phyloP scores from a whole-genome alignment of 139 green algal genomes.

The Chlamydomonas sp. region DNA sequence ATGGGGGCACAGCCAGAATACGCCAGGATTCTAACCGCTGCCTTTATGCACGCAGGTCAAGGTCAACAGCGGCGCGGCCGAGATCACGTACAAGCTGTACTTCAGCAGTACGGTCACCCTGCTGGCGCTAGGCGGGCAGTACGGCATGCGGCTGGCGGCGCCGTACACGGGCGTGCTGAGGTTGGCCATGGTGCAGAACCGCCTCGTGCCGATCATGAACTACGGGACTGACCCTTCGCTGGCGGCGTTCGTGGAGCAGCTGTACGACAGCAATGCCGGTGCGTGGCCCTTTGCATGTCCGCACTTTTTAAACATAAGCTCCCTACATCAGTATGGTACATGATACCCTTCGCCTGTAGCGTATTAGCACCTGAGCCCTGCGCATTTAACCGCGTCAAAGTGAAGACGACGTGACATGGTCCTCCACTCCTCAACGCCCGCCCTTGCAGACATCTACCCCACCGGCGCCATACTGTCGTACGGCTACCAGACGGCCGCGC shows the following conservation, averaged over 20 bases:
- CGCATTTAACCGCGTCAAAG: not conserved
- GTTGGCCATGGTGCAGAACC: conserved; percentile 37
- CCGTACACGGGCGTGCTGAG: conserved; percentile 57
- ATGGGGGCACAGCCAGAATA: not conserved
- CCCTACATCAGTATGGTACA: not conserved
- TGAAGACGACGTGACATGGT: not conserved
- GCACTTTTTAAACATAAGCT: no score
- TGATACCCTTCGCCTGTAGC: not conserved
- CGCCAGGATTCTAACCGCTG: not conserved
- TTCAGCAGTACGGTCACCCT: conserved; percentile 8
- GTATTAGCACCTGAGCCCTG: not conserved
- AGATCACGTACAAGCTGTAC: conserved; percentile 23
- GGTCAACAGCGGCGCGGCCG: conserved; percentile 14
- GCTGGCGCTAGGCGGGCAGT: not conserved
- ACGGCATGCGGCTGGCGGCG: not conserved
- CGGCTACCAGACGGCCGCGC: conserved; percentile 1
- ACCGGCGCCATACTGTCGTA: conserved; percentile 2
- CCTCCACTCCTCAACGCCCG: no score
- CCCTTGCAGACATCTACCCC: conserved; percentile 18
- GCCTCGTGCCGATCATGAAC: not conserved
- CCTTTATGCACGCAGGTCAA: not conserved
- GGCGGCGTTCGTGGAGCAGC: not conserved
- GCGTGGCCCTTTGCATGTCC: not conserved
- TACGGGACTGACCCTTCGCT: conserved; percentile 5
- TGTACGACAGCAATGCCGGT: conserved; percentile 18